Percentiles rank a stretch among this genome's conserved stretches.
These are phyloP conservation scores for Spizellomyces punctatus DNA, from an alignment of 192 early-diverging fungal genomes.

Conservation along the genomic window DNA sequence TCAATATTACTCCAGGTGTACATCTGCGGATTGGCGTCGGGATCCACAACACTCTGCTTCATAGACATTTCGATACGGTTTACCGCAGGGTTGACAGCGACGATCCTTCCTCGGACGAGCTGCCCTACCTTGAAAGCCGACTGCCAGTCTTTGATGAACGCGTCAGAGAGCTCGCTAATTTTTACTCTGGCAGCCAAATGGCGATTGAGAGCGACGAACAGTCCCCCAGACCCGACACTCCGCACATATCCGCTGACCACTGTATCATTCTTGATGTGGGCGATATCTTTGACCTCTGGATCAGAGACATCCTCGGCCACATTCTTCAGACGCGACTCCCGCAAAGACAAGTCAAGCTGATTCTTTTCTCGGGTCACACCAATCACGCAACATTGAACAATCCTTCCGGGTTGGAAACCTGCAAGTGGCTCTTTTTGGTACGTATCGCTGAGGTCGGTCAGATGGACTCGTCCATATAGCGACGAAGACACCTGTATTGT, in stretches of 20 bases:
- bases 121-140: slow-evolving; percentile 68
- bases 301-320: slow-evolving; percentile 4
- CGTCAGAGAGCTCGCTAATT: slow-evolving; percentile 85
- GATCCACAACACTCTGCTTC: slow-evolving; percentile 58
- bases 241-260: slow-evolving; percentile 53
- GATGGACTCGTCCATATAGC: slow-evolving; percentile 61
- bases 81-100: slow-evolving; percentile 58
- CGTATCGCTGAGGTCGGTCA: slow-evolving; percentile 62
- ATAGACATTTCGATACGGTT: slow-evolving; percentile 73
- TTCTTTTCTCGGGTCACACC: slow-evolving; percentile 51
- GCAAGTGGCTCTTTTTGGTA: slow-evolving; percentile 40
- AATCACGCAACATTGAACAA: slow-evolving; percentile 41
- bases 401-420: slow-evolving; percentile 29
- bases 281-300: slow-evolving; percentile 15
- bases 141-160: slow-evolving; percentile 85
- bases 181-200: slow-evolving; percentile 73
- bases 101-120: slow-evolving; percentile 74
- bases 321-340: slow-evolving; percentile 35
- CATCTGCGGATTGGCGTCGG: slow-evolving; percentile 47
- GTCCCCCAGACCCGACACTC: slow-evolving; percentile 45
- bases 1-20: slow-evolving; percentile 53
- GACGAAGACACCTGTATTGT: slow-evolving; percentile 56
- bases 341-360: slow-evolving; percentile 66
- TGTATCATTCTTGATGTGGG: slow-evolving; percentile 21
- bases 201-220: slow-evolving; percentile 73